Evolutionary conservation across 805 yeast genomes (phyloP), one percentile per base, ranked within the genome.

Genomic region (Sugiyamaella floridensis): DNA sequence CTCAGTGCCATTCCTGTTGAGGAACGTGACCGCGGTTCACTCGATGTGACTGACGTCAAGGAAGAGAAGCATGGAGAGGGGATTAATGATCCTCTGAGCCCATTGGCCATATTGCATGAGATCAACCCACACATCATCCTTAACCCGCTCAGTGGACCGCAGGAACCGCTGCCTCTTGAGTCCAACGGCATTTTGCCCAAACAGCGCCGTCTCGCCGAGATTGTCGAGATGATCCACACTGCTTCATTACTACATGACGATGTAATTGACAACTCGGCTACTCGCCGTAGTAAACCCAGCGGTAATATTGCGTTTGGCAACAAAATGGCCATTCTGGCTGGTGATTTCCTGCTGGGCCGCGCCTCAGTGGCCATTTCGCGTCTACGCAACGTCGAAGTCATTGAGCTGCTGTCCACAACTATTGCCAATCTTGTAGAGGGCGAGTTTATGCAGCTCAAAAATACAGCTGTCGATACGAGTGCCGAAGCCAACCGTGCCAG

Each of bases 361-460:
- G 98, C 99, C 0, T 90, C 98, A 0, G 97, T 93, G 9, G 90
- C 97, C 1, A 83, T 93, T 58, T 95, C 97, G 11, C 75, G 99
- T 55, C 72, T 93, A 48, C 77, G 97, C 65, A 92, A 93, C 67
- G 92, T 97, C n/a, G 98, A 93, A 72, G 99, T 93, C 45, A 90
- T 89, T 54, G 99, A 93, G 72, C 76, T 93, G 56, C 81, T 93
- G 73, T 89, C 97, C 2, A 92, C 97, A 12, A 86, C 97, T 32
- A 93, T 93, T 66, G 99, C 98, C 11, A 93, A 93, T 67, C 76
- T 93, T 55, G 98, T 93, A 1, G 99, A 93, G 71, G 99, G 99
- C 48, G 99, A 93, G 71, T 92, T 93, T 67, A 93, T 93, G 98
- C 99, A 93, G 72, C 79, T 93, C 74, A 90, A 92, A 62, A 93